Conservation (phyloP, 257 asterid species). For the Nicotiana knightiana region DNA sequence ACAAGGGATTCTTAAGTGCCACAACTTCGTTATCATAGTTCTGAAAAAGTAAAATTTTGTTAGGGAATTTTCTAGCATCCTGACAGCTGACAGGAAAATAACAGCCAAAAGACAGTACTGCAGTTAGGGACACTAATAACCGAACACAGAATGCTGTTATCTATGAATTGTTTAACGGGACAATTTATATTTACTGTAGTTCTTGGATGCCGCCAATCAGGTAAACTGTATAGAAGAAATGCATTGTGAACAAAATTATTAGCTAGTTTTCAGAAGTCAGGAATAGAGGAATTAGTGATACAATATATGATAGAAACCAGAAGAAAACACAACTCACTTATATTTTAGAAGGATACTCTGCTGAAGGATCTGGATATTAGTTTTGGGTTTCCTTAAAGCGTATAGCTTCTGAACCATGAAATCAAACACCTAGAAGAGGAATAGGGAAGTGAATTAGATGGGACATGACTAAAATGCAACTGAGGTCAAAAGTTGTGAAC, state of each 20-base stretch:
- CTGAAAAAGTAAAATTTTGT: not conserved
- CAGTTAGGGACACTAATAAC: not conserved
- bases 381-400: conserved; percentile 97
- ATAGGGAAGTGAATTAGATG: conserved; percentile 7
- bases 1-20: not conserved
- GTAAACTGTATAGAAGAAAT: not conserved
- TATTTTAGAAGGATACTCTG: conserved; percentile 95
- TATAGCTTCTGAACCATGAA: conserved; percentile 86
- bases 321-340: conserved; percentile 53
- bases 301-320: not conserved
- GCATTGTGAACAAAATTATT: not conserved
- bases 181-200: not conserved
- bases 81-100: not conserved
- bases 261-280: not conserved
- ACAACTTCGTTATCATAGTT: not conserved
- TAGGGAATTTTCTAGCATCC: not conserved
- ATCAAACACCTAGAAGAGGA: conserved; percentile 67
- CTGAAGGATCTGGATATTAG: conserved; percentile 97
- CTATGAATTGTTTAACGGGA: not conserved
- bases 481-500: not conserved
- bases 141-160: not conserved
- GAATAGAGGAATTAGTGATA: not conserved
- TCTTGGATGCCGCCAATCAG: not conserved
- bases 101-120: not conserved
- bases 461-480: conserved; percentile 10